These are phyloP conservation scores for Russula virescens DNA, from an alignment of 768 basidiomycete genomes.

Conservation along the genomic window DNA sequence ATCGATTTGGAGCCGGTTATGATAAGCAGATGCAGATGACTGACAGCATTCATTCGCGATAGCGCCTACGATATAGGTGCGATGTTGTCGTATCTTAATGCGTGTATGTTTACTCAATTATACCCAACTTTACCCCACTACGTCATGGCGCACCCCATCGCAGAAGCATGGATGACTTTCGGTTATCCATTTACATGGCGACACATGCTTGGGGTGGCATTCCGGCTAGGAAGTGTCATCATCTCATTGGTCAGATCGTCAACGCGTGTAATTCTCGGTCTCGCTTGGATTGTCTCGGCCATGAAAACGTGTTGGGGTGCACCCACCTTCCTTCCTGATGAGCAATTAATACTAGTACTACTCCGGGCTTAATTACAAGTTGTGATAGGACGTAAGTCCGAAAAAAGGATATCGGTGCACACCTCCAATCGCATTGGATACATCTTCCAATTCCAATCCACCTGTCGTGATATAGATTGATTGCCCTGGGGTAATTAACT, in stretches of 20 bases:
- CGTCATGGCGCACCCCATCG: not conserved
- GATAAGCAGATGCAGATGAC: not conserved
- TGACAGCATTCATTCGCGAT: not conserved
- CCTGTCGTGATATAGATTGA: not conserved
- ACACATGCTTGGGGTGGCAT: not conserved
- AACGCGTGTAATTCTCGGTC: not conserved
- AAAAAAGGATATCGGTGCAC: not conserved
- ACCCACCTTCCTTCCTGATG: not conserved
- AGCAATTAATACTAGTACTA: no score
- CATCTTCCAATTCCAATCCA: not conserved
- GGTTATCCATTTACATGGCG: not conserved
- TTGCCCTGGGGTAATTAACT: not conserved
- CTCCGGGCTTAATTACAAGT: not conserved
- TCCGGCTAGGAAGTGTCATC: not conserved
- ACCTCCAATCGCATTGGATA: not conserved
- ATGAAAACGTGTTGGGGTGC: slow-evolving; percentile 6
- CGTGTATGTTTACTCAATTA: slow-evolving; percentile 3
- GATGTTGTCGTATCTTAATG: not conserved
- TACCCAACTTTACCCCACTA: not conserved
- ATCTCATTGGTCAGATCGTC: not conserved
- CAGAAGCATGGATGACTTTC: not conserved
- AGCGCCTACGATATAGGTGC: not conserved
- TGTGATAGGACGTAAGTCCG: not conserved
- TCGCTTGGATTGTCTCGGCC: not conserved
- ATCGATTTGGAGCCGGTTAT: not conserved